phyloP scores from a whole-genome alignment of 768 basidiomycete species.

The Candolleomyces aberdarensis region DNA sequence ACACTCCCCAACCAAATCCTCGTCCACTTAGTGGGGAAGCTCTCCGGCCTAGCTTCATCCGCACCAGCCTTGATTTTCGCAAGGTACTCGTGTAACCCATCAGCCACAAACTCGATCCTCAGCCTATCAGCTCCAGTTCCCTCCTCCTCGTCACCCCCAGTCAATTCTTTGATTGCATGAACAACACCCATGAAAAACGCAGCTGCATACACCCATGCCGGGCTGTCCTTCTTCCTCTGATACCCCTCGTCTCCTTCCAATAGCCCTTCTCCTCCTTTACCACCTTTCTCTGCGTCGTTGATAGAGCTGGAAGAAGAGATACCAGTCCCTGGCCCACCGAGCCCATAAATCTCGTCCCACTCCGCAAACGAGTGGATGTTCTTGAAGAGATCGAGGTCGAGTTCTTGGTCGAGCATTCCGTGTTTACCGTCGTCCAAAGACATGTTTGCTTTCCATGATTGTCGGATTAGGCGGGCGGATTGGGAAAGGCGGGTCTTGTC shows the following conservation, averaged over 20 bases:
- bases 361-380: slow-evolving; percentile 15
- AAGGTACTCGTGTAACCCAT: slow-evolving; percentile 28
- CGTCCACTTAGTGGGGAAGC: slow-evolving; percentile 27
- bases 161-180: slow-evolving; percentile 19
- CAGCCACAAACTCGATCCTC: slow-evolving; percentile 25
- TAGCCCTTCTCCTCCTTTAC: neutral
- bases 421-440: slow-evolving; percentile 10
- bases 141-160: neutral
- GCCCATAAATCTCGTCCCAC: slow-evolving; percentile 18
- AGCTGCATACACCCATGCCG: slow-evolving; percentile 19
- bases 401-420: slow-evolving; percentile 12
- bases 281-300: neutral
- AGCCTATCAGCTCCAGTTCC: slow-evolving; percentile 11
- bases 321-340: neutral
- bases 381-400: slow-evolving; percentile 14
- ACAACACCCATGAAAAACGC: slow-evolving; percentile 26
- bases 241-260: slow-evolving; percentile 4
- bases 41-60: slow-evolving; percentile 18
- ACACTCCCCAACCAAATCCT: slow-evolving; percentile 34
- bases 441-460: slow-evolving; percentile 24
- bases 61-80: slow-evolving; percentile 23
- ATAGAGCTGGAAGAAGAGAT: no score
- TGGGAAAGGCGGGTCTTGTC: neutral
- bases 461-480: slow-evolving; percentile 11
- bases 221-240: slow-evolving; percentile 14